Percentiles rank a stretch among this genome's conserved stretches.
Conservation (phyloP, 225 moss, liverwort and hornwort genomes). For the Neckera pumila region DNA sequence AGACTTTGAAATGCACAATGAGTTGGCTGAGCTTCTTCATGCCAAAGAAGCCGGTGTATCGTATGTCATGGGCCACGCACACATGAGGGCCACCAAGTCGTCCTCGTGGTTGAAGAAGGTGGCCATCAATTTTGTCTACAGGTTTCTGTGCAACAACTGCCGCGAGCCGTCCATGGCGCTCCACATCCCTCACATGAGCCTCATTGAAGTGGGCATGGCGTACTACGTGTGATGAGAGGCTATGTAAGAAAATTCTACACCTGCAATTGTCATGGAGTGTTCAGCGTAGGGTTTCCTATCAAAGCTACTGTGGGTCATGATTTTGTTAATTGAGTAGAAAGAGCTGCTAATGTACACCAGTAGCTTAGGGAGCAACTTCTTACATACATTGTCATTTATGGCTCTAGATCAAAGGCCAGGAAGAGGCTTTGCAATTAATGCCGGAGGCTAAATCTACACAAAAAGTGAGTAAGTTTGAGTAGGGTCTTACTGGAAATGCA, state of each 20-base stretch:
- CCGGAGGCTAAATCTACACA: not conserved
- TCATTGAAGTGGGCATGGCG: constrained; percentile 45
- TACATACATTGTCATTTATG: not conserved
- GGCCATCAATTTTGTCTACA: constrained; percentile 18
- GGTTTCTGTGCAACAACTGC: constrained; percentile 24
- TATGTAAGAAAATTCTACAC: not conserved
- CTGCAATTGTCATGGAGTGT: not conserved
- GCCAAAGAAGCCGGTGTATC: constrained; percentile 29
- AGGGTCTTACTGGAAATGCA: too few relatives aligned
- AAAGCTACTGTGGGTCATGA: not conserved
- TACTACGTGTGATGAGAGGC: constrained; percentile 6
- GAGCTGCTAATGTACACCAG: not conserved
- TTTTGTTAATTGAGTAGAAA: not conserved
- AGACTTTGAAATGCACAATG: not conserved
- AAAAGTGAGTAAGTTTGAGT: not conserved
- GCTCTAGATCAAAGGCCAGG: not conserved
- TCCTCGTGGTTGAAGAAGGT: constrained; percentile 28
- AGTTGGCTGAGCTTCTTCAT: not conserved
- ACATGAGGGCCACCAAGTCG: constrained; percentile 7
- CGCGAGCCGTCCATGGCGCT: constrained; percentile 15
- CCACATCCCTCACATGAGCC: constrained; percentile 33
- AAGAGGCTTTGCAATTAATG: not conserved
- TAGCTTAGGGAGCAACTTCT: not conserved
- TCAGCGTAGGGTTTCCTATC: not conserved
- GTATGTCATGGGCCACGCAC: constrained; percentile 26